phyloP scores from a whole-genome alignment of 768 basidiomycete genomes.

The Lactifluus echinatus region DNA sequence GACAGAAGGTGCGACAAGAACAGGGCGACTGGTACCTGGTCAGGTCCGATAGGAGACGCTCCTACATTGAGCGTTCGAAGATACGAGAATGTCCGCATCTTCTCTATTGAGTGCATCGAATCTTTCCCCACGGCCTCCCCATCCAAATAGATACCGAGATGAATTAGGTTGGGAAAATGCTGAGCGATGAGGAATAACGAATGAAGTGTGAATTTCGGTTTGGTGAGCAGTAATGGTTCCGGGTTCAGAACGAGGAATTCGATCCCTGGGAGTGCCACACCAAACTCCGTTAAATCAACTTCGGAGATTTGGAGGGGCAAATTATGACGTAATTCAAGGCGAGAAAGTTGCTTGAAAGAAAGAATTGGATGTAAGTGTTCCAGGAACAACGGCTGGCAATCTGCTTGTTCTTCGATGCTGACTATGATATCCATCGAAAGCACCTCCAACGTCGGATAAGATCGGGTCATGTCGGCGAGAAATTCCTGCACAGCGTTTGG shows the following conservation, averaged over 20 bases:
- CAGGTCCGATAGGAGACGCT: constrained; percentile 14
- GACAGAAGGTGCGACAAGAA: constrained; percentile 19
- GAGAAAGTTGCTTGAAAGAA: constrained; percentile 13
- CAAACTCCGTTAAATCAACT: constrained; percentile 12
- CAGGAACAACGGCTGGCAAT: constrained; percentile 1
- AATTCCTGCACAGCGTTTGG: constrained; percentile 6
- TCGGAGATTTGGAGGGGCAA: constrained; percentile 18
- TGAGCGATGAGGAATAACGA: constrained; percentile 3
- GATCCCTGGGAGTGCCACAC: constrained; percentile 11
- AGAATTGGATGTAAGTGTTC: constrained; percentile 15
- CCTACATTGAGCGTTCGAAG: constrained; percentile 15
- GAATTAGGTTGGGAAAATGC: constrained; percentile 13
- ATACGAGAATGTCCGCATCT: neutral
- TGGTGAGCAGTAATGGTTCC: constrained; percentile 14
- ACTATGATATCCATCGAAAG: constrained; percentile 17
- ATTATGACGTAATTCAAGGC: constrained; percentile 20
- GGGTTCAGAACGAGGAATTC: constrained; percentile 16
- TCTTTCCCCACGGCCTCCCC: neutral
- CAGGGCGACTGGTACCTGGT: constrained; percentile 15
- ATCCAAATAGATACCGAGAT: constrained; percentile 17
- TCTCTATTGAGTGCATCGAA: neutral
- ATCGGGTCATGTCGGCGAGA: constrained; percentile 8
- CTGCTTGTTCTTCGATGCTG: neutral
- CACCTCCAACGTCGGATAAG: constrained; percentile 11
- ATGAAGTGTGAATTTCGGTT: constrained; percentile 4